Conservation (phyloP, 2,329 filamentous ascomycete species). For the Elsinoe batatas region DNA sequence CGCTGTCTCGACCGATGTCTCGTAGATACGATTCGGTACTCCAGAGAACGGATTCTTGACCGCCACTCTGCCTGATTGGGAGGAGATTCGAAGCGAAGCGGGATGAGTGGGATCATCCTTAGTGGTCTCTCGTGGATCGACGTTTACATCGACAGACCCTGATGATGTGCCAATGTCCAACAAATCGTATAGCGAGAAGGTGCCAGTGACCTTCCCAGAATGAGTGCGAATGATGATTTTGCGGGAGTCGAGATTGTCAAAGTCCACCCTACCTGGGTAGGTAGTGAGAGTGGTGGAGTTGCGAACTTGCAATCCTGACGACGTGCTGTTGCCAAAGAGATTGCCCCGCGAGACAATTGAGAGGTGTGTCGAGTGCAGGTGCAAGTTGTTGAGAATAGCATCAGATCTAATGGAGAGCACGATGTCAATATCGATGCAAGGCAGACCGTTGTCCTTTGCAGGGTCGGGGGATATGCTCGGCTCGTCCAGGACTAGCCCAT, state of each 20-base stretch:
- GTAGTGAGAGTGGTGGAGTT: not conserved
- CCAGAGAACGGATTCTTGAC: not conserved
- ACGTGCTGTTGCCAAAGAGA: slow-evolving; percentile 8
- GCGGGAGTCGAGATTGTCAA: not conserved
- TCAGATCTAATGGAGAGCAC: not conserved
- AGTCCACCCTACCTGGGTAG: not conserved
- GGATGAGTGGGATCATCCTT: slow-evolving; percentile 9
- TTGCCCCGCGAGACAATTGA: not conserved
- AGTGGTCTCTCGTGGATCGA: not conserved
- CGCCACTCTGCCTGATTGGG: not conserved
- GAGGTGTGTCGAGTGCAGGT: not conserved
- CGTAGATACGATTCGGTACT: slow-evolving; percentile 7
- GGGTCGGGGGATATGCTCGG: slow-evolving; percentile 6
- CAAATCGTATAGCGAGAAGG: slow-evolving; percentile 6
- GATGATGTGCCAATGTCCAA: slow-evolving; percentile 2
- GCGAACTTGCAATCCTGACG: not conserved
- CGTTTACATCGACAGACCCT: not conserved
- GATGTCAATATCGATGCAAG: slow-evolving; percentile 6
- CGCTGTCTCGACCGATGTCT: slow-evolving; percentile 1
- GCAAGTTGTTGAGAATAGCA: not conserved
- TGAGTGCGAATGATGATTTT: slow-evolving; percentile 4
- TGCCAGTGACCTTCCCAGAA: slow-evolving; percentile 4
- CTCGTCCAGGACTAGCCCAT: not conserved
- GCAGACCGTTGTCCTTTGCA: not conserved
- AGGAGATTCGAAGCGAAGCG: not conserved